A percentile compares a stretch with the other conserved stretches of the same genome.
Conservation (phyloP, 1,139 yeast species). For the Scheffersomyces titani region DNA sequence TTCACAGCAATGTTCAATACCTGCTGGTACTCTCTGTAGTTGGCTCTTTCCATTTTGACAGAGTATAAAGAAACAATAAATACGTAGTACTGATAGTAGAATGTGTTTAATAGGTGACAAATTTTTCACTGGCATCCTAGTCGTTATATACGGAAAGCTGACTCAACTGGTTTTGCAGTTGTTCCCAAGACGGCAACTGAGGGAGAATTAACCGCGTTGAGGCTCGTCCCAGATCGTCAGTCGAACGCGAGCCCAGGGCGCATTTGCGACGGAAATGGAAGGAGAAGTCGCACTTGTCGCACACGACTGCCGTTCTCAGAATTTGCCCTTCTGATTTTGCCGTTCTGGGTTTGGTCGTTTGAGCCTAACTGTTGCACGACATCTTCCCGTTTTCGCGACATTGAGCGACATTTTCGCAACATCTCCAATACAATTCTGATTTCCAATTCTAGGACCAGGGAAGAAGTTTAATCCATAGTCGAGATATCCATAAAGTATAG, state of each 20-base stretch:
- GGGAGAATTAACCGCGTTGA: background rate
- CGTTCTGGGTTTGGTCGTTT: background rate
- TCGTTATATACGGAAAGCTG: background rate
- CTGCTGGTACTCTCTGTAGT: conserved; percentile 46
- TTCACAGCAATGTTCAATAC: conserved; percentile 37
- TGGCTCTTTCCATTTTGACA: conserved; percentile 10
- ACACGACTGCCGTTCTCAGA: background rate
- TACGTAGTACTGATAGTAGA: background rate
- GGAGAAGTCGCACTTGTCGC: background rate
- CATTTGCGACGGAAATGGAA: background rate
- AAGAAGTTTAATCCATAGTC: too few species aligned
- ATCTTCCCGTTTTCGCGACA: background rate
- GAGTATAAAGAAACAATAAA: background rate
- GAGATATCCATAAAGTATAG: background rate
- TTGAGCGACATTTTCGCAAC: background rate
- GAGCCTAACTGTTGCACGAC: background rate
- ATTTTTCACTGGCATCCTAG: background rate
- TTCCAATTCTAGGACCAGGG: too few species aligned
- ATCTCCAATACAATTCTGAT: too few species aligned
- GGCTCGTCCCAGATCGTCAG: background rate
- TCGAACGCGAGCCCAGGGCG: background rate
- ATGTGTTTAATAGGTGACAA: background rate
- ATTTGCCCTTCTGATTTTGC: background rate
- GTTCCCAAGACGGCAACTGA: background rate
- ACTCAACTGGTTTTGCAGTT: background rate